phyloP scores from a whole-genome alignment of 106 monocot species.

The Apostasia shenzhenica region DNA sequence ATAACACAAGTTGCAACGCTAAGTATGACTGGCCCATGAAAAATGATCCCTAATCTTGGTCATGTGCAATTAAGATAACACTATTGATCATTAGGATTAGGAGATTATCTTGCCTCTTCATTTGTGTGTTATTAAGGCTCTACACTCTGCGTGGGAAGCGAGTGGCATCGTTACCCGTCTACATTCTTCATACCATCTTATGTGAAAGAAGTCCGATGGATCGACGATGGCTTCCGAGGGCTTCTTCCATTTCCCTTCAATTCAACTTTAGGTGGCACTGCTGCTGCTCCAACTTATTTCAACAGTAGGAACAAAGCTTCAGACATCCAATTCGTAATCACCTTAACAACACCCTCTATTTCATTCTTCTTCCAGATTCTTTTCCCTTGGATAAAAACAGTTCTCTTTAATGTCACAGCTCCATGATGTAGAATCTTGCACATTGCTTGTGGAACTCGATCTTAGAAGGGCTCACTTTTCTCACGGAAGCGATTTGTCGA shows the following conservation, averaged over 20 bases:
- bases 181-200: conserved; percentile 88
- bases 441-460: conserved; percentile 84
- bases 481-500: conserved; percentile 70
- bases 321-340: conserved; percentile 71
- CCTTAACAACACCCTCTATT: background rate
- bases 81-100: too few relatives aligned
- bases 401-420: conserved; percentile 34
- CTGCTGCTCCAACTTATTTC: conserved; percentile 85
- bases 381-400: background rate
- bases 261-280: conserved; percentile 77
- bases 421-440: conserved; percentile 49
- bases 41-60: too few relatives aligned
- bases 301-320: conserved; percentile 90
- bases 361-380: background rate
- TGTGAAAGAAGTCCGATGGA: conserved; percentile 77
- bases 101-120: too few relatives aligned
- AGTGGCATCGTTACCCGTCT: conserved; percentile 96
- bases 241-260: conserved; percentile 98
- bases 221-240: conserved; percentile 89
- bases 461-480: conserved; percentile 68
- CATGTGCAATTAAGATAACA: too few relatives aligned
- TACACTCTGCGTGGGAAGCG: conserved; percentile 90
- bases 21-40: too few relatives aligned
- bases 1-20: too few relatives aligned
- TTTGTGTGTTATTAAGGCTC: conserved; percentile 34